Base-by-base conservation (phyloP, 192 early-diverging fungal species). In the Phycomyces blakesleeanus region DNA sequence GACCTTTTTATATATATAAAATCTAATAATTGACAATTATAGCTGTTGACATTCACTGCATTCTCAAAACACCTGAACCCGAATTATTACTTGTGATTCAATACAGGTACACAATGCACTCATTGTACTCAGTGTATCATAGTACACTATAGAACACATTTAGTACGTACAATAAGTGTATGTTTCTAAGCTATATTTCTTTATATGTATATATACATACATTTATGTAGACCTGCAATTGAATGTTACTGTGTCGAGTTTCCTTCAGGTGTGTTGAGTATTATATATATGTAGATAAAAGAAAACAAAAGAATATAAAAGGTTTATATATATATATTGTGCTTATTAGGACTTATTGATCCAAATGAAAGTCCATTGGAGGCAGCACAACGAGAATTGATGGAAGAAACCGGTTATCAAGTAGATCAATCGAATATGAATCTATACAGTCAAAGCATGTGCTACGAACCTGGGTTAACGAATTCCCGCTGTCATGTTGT, bases 71-170 rank as follows among this genome's bases (percentile, higher is more conserved):
- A 25, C 57, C 57, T 14, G 26, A 41, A 9, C 57, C 57, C 20
- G 57, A 59, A 21, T 21, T 59, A 41, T 41, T 59, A 22, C 38
- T 59, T n/a, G 57, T 59, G 12, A 41, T 59, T 47, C 57, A 59
- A 44, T 59, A 59, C 14, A 59, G 57, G 57, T 59, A 59, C 12
- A 34, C 7, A 34, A 5, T 7, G 29, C 7, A 34, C 5, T 7
- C 4, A n/a, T 54, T 54, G 25, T 0, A 11, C n/a, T n/a, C n/a
- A n/a, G n/a, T n/a, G n/a, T n/a, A n/a, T n/a, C n/a, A n/a, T n/a
- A n/a, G n/a, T n/a, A n/a, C n/a, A n/a, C n/a, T n/a, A n/a, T n/a
- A n/a, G n/a, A n/a, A n/a, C n/a, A n/a, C n/a, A n/a, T n/a, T n/a
- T n/a, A n/a, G n/a, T n/a, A n/a, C n/a, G n/a, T n/a, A n/a, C n/a